Evolutionary conservation across 2,329 filamentous ascomycete species (phyloP), one percentile per base, ranked within the genome.

Genomic region (Aspergillus udagawae): DNA sequence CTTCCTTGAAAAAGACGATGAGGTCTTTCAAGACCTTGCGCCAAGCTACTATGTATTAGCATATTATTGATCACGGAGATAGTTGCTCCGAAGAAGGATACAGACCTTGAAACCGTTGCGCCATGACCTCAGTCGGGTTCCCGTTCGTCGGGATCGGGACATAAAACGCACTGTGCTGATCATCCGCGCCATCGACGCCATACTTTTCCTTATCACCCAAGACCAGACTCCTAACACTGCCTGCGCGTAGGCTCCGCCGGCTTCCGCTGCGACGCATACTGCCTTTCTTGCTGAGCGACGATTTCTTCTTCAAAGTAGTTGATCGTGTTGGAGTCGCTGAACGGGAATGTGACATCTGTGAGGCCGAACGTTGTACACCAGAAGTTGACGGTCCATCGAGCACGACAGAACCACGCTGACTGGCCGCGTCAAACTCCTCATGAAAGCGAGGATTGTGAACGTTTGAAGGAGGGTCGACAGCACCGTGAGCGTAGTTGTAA

Each of bases 1-100:
- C 86, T 73, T 97, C 94, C 66, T 91, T 87, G 73, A 97, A 97
- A 73, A 96, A 97, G 56, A 89, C 80, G 63, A 97, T 96, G 48
- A 97, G 82, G 64, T 97, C 92, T 73, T 97, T 97, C 53, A 99
- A 83, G 14, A 97, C 83, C 78, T 96, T 96, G 67, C 94, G 86
- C 94, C 94, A 99, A 52, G 90, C 92, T 95, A 62, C 35, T 10
- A 17, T 41, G 27, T 3, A 48, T 67, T 57, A 67, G 61, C 50
- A 51, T 38, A n/a, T 35, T 2, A 57, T 55, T 10, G 53, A 17
- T 7, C 12, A 27, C 14, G 55, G 44, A 17, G 47, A 54, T 25
- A 6, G 45, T n/a, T 55, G 52, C 35, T 54, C 35, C n/a, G 14
- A 20, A 28, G 35, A 42, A 3, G 41, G 20, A 32, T n/a, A 56